Evolutionary conservation across 352 stramenopile genomes (phyloP).

Genomic region (Thalassiosira mediterranea): DNA sequence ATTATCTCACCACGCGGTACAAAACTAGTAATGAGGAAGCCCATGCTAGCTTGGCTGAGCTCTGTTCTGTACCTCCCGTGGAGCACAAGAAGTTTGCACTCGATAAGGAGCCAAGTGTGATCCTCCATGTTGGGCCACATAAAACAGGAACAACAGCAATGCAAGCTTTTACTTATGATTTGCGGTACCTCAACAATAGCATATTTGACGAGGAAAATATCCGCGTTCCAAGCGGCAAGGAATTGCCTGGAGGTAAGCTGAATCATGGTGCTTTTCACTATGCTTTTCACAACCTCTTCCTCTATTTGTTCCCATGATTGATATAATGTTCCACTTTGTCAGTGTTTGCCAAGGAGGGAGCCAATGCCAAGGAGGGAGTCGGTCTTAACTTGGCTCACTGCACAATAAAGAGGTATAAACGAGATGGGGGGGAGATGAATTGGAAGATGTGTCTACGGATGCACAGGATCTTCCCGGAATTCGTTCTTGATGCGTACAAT

Average conservation of each 20-base stretch:
- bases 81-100: not conserved
- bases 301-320: no score
- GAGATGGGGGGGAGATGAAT: conserved; percentile 16
- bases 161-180: conserved; percentile 15
- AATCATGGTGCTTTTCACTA: not conserved
- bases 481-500: conserved; percentile 14
- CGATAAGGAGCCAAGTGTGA: conserved; percentile 2
- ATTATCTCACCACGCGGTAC: not conserved
- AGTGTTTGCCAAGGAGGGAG: no score
- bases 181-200: not conserved
- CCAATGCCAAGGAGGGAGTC: no score
- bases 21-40: conserved; percentile 3
- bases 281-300: conserved; percentile 6
- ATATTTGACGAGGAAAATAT: conserved; percentile 22
- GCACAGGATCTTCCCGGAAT: not conserved
- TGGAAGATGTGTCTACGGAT: not conserved
- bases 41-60: not conserved
- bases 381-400: conserved; percentile 33
- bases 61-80: not conserved
- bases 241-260: conserved; percentile 24
- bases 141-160: conserved; percentile 29
- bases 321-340: no score
- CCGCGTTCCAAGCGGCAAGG: not conserved
- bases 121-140: conserved; percentile 11
- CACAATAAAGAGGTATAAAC: conserved; percentile 11